These are phyloP conservation scores for Toxicodendron radicans DNA, from an alignment of 345 rosid genomes.

Conservation along the genomic window DNA sequence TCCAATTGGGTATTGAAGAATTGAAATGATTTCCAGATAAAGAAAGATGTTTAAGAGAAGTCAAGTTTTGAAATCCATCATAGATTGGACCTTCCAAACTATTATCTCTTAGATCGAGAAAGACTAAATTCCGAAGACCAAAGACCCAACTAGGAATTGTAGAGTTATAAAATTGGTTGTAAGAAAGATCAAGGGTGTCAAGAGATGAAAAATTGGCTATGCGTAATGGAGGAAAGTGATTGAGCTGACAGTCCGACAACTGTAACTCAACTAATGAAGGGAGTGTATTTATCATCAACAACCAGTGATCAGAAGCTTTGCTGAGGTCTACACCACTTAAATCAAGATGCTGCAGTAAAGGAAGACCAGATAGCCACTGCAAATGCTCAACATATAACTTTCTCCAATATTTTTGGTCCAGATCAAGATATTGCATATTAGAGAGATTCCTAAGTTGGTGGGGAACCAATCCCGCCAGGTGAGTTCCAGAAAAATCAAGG, in stretches of 20 bases:
- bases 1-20: conserved; percentile 10
- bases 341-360: not conserved
- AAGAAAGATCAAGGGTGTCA: no score
- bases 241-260: not conserved
- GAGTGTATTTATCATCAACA: not conserved
- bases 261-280: not conserved
- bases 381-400: not conserved
- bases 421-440: no score
- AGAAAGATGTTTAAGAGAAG: not conserved
- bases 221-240: not conserved
- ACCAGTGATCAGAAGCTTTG: not conserved
- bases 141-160: not conserved
- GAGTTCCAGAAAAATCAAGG: no score
- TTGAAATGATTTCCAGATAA: not conserved
- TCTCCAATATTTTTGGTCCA: no score
- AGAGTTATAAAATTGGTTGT: not conserved
- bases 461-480: no score
- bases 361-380: not conserved
- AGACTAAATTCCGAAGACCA: not conserved
- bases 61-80: not conserved
- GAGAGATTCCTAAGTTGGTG: no score
- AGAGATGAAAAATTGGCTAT: not conserved
- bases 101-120: not conserved
- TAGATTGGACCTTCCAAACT: not conserved
- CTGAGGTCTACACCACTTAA: not conserved